phyloP scores from a whole-genome alignment of 306 rosid genomes.

The Hippophae gyantsensis region DNA sequence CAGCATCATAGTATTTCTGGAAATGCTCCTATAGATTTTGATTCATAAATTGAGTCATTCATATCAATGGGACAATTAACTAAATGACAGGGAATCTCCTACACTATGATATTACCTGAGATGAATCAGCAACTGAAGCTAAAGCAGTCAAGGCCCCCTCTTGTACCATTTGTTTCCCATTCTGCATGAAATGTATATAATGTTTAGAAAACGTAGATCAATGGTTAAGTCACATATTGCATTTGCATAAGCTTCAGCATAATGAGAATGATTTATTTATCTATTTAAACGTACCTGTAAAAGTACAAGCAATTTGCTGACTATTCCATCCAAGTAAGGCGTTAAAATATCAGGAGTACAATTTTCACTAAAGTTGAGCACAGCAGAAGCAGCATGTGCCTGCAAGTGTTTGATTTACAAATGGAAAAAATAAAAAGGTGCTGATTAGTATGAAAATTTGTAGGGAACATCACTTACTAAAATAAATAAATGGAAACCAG shows the following conservation, averaged over 20 bases:
- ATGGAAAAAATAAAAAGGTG: no score
- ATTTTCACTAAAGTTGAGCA: constrained; percentile 97
- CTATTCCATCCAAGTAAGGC: constrained; percentile 87
- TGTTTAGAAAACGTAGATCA: background rate
- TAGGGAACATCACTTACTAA: no score
- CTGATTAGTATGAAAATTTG: no score
- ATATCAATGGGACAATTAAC: background rate
- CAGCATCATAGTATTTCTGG: constrained; percentile 91
- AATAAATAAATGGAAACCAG: no score
- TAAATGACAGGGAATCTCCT: background rate
- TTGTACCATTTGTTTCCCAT: constrained; percentile 99
- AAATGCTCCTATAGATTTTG: constrained; percentile 64
- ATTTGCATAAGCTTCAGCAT: background rate
- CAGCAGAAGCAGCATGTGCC: constrained; percentile 99
- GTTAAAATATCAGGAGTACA: constrained; percentile 88
- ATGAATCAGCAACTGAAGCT: constrained; percentile 99
- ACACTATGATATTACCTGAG: constrained; percentile 55
- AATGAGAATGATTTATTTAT: background rate
- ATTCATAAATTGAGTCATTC: constrained; percentile 16
- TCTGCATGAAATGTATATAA: constrained; percentile 37
- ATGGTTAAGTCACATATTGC: constrained; percentile 1
- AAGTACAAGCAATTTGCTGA: constrained; percentile 84
- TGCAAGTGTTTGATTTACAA: constrained; percentile 15
- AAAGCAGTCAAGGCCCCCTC: constrained; percentile 98
- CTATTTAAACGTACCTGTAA: constrained; percentile 58